phyloP scores from a whole-genome alignment of 371 early-diverging fungal species.

The Chytridium lagenaria region DNA sequence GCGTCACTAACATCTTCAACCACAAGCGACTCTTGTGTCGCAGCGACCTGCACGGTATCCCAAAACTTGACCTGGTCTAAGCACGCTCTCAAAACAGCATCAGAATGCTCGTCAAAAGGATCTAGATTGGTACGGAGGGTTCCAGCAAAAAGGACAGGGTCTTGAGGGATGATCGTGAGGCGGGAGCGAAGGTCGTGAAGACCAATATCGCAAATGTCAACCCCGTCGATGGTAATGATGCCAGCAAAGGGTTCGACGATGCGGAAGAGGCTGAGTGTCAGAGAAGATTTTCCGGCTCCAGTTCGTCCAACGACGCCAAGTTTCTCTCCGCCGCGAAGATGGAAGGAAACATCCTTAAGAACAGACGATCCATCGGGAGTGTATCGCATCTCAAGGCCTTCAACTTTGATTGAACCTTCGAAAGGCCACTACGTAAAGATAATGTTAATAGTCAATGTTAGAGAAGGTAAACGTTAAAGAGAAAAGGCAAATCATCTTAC shows the following conservation, averaged over 20 bases:
- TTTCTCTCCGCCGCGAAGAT: constrained; percentile 69
- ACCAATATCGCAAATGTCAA: constrained; percentile 43
- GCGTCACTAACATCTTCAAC: background rate
- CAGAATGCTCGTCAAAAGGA: constrained; percentile 68
- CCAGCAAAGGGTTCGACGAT: constrained; percentile 55
- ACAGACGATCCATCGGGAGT: constrained; percentile 42
- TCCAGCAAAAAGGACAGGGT: constrained; percentile 53
- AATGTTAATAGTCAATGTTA: background rate
- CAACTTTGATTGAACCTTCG: constrained; percentile 64
- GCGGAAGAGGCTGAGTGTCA: constrained; percentile 70
- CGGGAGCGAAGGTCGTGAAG: constrained; percentile 45
- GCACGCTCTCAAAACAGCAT: constrained; percentile 54
- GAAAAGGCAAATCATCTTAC: no score
- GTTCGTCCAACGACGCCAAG: constrained; percentile 76
- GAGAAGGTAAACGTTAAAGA: no score
- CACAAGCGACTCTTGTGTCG: background rate
- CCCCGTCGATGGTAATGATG: constrained; percentile 74
- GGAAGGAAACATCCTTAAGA: constrained; percentile 67
- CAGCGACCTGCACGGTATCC: constrained; percentile 14
- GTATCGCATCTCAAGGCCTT: constrained; percentile 44
- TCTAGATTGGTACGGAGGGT: constrained; percentile 55
- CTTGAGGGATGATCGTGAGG: constrained; percentile 58
- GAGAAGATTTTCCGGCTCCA: constrained; percentile 66
- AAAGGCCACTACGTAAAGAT: constrained; percentile 61
- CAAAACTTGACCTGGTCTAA: constrained; percentile 2